phyloP scores from a whole-genome alignment of 352 stramenopile species.

The Pythium plurisporium region DNA sequence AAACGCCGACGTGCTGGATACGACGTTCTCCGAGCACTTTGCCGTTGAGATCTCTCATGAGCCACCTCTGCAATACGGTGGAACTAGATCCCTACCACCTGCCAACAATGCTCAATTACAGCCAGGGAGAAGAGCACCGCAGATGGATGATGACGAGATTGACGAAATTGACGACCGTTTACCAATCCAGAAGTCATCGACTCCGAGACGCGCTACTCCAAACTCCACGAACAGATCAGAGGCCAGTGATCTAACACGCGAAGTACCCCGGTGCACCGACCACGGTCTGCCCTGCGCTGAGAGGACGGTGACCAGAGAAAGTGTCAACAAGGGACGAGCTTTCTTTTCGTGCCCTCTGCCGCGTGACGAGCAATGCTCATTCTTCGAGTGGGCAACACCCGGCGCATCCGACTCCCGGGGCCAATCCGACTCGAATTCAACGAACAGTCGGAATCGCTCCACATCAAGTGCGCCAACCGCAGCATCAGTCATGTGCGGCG shows the following conservation, averaged over 20 bases:
- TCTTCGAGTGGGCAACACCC: constrained; percentile 87
- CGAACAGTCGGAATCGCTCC: not conserved
- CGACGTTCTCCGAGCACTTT: constrained; percentile 91
- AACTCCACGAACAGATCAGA: not conserved
- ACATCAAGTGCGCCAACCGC: not conserved
- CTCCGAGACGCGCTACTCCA: not conserved
- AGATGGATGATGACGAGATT: constrained; percentile 19
- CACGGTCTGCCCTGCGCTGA: constrained; percentile 49
- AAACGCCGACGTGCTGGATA: constrained; percentile 85
- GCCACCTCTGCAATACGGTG: constrained; percentile 25
- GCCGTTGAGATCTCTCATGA: not conserved
- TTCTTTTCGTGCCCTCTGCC: constrained; percentile 90
- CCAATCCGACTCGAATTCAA: not conserved
- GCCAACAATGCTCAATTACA: not conserved
- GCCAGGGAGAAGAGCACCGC: not conserved
- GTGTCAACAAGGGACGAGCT: constrained; percentile 87
- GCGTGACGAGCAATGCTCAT: constrained; percentile 84
- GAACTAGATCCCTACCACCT: not conserved
- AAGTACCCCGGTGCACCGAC: constrained; percentile 37
- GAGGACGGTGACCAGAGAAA: constrained; percentile 53
- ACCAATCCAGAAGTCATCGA: not conserved
- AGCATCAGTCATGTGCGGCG: constrained; percentile 32
- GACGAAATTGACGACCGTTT: constrained; percentile 6
- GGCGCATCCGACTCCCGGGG: not conserved
- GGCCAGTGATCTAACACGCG: not conserved